Evolutionary conservation across 345 rosid genomes (phyloP), one percentile per base, ranked within the genome.

Genomic region (Lepidium africanum): DNA sequence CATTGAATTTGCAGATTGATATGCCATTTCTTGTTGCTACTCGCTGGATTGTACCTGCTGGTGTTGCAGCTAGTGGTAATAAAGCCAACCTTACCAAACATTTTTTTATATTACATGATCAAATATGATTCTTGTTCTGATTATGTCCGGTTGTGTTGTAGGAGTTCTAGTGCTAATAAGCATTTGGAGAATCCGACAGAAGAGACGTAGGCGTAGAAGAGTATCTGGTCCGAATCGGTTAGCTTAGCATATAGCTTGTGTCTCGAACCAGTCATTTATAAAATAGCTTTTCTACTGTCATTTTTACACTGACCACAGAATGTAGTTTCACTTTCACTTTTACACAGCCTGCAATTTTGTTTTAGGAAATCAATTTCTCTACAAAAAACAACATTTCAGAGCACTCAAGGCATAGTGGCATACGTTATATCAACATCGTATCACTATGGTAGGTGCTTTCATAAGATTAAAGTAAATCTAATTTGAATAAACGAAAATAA

Each of bases 181-280:
- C 79, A 78, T 94, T 17, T 87, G 92, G 92, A 79, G 96, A 71
- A 80, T 90, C 67, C 79, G 86, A 30, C 99, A 88, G 58, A 87
- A 63, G 76, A 81, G 96, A 9, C 87, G 92, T 6, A 74, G 87
- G 63, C 78, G 88, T 67, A 86, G 91, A 75, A 85, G 86, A 78
- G 78, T 82, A 63, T 79, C 96, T 14, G 86, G 78, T 16, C 72
- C 87, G 1, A 73, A 76, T 77, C 84, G 98, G 39, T 47, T 39
- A 68, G 46, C 57, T 19, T 73, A 73, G 62, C 73, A 36, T 53
- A 14, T 67, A 68, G 73, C 50, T 30, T 9, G 14, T 48, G 59
- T 56, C 51, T 55, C 3, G 55, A 41, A 37, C 64, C 40, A 38
- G 59, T 56, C 33, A 38, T 53, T 30, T 6, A 38, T 46, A 14